Evolutionary conservation across 139 green algal species (phyloP).

Genomic region (Desmodesmus armatus): DNA sequence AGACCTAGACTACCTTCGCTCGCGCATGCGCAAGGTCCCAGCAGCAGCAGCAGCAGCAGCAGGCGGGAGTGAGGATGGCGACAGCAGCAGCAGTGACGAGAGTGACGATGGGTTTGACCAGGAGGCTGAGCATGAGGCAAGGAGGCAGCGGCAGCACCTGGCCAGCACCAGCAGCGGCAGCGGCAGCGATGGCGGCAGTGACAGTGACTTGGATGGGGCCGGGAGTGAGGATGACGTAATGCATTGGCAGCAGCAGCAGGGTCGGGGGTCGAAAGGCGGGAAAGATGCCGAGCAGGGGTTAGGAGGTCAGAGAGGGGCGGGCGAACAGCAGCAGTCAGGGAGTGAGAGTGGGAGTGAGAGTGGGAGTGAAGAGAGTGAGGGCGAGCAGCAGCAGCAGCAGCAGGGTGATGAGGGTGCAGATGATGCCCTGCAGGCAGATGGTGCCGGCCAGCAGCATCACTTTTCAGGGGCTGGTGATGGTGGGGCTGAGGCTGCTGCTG

Average conservation of each 20-base stretch:
- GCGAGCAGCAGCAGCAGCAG: neutral
- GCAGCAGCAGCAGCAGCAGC: conserved; percentile 25
- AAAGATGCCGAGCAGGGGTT: conserved; percentile 10
- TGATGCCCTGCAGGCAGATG: neutral
- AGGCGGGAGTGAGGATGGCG: neutral
- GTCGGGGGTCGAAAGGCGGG: neutral
- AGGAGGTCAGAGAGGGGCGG: no score
- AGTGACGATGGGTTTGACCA: conserved; percentile 11
- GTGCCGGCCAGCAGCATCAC: conserved; percentile 16
- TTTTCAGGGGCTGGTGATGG: conserved; percentile 33
- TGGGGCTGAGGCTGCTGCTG: conserved; percentile 2
- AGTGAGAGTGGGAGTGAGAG: no score
- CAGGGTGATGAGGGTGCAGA: neutral
- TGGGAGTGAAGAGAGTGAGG: no score
- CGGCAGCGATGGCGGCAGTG: neutral
- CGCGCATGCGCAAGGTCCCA: conserved; percentile 61
- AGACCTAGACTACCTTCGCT: conserved; percentile 90
- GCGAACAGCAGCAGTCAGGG: no score
- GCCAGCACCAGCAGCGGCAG: conserved; percentile 28
- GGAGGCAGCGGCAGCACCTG: no score
- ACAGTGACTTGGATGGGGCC: conserved; percentile 17
- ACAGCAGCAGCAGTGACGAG: conserved; percentile 18
- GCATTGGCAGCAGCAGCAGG: neutral
- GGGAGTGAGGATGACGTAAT: conserved; percentile 17
- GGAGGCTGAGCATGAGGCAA: neutral